Percentiles rank a stretch among this genome's conserved stretches.
These are phyloP conservation scores for Trametes meyenii DNA, from an alignment of 768 basidiomycete genomes.

Conservation along the genomic window DNA sequence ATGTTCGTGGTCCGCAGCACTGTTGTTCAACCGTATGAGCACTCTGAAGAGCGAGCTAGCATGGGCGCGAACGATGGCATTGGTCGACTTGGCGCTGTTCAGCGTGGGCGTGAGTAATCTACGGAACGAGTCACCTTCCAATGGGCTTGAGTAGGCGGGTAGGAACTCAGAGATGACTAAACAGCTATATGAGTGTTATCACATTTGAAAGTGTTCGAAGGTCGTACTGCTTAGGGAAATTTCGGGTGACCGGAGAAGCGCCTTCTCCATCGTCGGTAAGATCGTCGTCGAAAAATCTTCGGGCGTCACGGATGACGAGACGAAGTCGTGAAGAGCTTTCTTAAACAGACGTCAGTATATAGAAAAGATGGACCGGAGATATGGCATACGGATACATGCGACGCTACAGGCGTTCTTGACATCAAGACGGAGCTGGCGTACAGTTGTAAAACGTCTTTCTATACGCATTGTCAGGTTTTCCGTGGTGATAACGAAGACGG, in stretches of 20 bases:
- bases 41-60: slow-evolving; percentile 60
- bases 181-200: slow-evolving; percentile 2
- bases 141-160: slow-evolving; percentile 49
- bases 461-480: neutral
- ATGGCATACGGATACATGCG: slow-evolving; percentile 57
- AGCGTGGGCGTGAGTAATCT: slow-evolving; percentile 60
- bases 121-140: slow-evolving; percentile 52
- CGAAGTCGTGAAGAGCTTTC: slow-evolving; percentile 64
- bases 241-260: slow-evolving; percentile 82
- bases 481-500: neutral
- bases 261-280: slow-evolving; percentile 78
- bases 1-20: slow-evolving; percentile 43
- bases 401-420: slow-evolving; percentile 62
- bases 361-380: neutral
- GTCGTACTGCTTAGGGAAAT: slow-evolving; percentile 60
- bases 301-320: slow-evolving; percentile 50
- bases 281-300: slow-evolving; percentile 56
- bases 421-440: slow-evolving; percentile 67
- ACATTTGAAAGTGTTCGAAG: slow-evolving; percentile 22
- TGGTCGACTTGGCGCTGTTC: slow-evolving; percentile 76
- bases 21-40: slow-evolving; percentile 40
- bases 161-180: slow-evolving; percentile 64
- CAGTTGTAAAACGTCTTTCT: slow-evolving; percentile 61
- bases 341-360: slow-evolving; percentile 30
- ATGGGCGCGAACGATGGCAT: slow-evolving; percentile 56